Conservation (phyloP, 805 yeast species). For the Lipomyces yamadae region DNA sequence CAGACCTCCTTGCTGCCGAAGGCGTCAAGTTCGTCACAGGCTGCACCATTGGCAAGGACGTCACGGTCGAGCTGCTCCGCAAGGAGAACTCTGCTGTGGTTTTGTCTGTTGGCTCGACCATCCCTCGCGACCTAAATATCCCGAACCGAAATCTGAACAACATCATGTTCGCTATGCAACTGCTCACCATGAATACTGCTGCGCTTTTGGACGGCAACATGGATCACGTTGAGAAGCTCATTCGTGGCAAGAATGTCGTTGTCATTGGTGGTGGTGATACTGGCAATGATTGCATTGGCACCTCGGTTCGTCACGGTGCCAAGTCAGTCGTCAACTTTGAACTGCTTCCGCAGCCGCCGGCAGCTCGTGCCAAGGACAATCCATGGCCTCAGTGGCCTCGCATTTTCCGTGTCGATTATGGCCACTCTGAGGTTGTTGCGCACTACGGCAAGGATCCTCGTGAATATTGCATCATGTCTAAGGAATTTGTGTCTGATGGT, state of each 20-base stretch:
- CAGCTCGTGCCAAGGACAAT: slow-evolving; percentile 84
- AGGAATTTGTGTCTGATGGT: slow-evolving; percentile 93
- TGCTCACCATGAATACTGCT: slow-evolving; percentile 85
- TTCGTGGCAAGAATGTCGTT: slow-evolving; percentile 79
- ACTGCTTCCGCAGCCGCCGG: slow-evolving; percentile 89
- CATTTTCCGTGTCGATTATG: slow-evolving; percentile 95
- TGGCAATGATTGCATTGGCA: slow-evolving; percentile 98
- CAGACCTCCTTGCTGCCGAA: slow-evolving; percentile 86
- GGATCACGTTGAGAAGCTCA: slow-evolving; percentile 71
- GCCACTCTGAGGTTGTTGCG: slow-evolving; percentile 91
- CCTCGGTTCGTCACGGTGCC: slow-evolving; percentile 96
- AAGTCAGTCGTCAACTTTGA: slow-evolving; percentile 92
- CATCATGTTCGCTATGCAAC: slow-evolving; percentile 93
- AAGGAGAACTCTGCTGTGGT: slow-evolving; percentile 78
- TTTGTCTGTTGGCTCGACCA: slow-evolving; percentile 91
- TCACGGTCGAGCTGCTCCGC: slow-evolving; percentile 71
- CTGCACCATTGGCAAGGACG: slow-evolving; percentile 75
- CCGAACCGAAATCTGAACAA: slow-evolving; percentile 92
- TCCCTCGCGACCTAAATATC: slow-evolving; percentile 91
- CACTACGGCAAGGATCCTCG: slow-evolving; percentile 98
- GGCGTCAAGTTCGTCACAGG: slow-evolving; percentile 80
- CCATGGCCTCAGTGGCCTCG: slow-evolving; percentile 99
- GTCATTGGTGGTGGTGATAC: slow-evolving; percentile 99
- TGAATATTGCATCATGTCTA: slow-evolving; percentile 92
- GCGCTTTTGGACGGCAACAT: slow-evolving; percentile 76